Evolutionary conservation across 768 basidiomycete species (phyloP), one percentile per base, ranked within the genome.

Genomic region (Coprinopsis marcescibilis): DNA sequence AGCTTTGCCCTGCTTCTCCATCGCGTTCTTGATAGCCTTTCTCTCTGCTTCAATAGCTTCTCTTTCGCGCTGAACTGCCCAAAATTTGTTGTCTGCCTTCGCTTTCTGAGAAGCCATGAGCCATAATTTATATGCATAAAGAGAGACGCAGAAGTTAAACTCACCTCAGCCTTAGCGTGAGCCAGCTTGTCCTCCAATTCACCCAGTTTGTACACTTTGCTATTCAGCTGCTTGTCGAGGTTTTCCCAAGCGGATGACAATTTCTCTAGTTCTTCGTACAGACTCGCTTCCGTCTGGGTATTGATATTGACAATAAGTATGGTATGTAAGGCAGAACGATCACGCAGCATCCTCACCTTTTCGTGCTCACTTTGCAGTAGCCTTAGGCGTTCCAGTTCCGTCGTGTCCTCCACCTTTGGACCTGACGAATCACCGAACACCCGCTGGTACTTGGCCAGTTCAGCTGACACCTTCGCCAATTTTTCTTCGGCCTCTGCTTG

Each of bases 31-130:
- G 26, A 82, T 64, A 25, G 70, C 77, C 63, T 89, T 89, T 37
- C 82, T 75, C 60, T 92, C 89, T 1, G 69, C 70, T 25, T 92
- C 89, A 2, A 83, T 65, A 14, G 88, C 82, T 49, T 96, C 92
- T 65, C 87, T 92, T 48, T 85, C 83, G 24, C 92, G 82, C 83
- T 95, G 89, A 2, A 84, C 83, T 14, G 88, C 78, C 59, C 83
- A 98, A 60, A 81, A 98, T 63, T 94, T 97, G 70, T 93, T 95
- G 50, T 97, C 94, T 13, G 88, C 82, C 67, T 95, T 97, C 7
- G 91, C 89, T 84, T 89, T 90, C 91, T 97, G 65, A 43, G 27
- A 34, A 35, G 13, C 14, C n/a, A n/a, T n/a, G 12, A 33, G 20
- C 4, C 10, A 34, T 21, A 24, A 13, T 14, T 15, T 32, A 15